Conservation (phyloP, 1,284 basidiomycete species). For the Heterobasidion irregulare region DNA sequence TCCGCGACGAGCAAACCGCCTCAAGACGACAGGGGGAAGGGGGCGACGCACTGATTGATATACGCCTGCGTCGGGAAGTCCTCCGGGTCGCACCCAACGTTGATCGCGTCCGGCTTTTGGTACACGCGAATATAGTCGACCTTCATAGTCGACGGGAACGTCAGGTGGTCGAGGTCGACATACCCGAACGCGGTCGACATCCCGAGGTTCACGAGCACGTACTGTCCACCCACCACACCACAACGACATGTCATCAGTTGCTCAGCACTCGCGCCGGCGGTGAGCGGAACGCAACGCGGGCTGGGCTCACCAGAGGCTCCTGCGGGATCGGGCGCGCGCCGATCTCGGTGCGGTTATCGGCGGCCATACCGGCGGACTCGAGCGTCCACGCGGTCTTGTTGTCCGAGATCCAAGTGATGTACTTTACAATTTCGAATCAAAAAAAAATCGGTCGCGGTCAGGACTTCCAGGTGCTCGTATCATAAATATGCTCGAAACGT, state of each 20-base stretch:
- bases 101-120: constrained; percentile 56
- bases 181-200: constrained; percentile 73
- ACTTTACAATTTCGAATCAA: constrained; percentile 29
- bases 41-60: constrained; percentile 50
- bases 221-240: constrained; percentile 27
- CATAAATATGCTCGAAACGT: not conserved
- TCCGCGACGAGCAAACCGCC: constrained; percentile 4
- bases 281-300: not conserved
- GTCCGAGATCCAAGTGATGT: constrained; percentile 75
- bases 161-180: constrained; percentile 58
- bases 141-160: constrained; percentile 64
- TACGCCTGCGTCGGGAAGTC: constrained; percentile 73
- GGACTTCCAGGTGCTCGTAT: not conserved
- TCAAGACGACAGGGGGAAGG: not conserved
- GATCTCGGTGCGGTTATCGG: constrained; percentile 61
- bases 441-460: too few species aligned
- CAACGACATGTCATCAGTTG: not conserved
- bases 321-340: constrained; percentile 69
- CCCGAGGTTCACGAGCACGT: constrained; percentile 76
- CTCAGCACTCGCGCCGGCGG: not conserved
- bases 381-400: constrained; percentile 70
- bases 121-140: constrained; percentile 85
- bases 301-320: constrained; percentile 66
- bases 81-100: constrained; percentile 77
- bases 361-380: constrained; percentile 58